phyloP scores from a whole-genome alignment of 768 basidiomycete species.

The Calocybe gangraenosa region DNA sequence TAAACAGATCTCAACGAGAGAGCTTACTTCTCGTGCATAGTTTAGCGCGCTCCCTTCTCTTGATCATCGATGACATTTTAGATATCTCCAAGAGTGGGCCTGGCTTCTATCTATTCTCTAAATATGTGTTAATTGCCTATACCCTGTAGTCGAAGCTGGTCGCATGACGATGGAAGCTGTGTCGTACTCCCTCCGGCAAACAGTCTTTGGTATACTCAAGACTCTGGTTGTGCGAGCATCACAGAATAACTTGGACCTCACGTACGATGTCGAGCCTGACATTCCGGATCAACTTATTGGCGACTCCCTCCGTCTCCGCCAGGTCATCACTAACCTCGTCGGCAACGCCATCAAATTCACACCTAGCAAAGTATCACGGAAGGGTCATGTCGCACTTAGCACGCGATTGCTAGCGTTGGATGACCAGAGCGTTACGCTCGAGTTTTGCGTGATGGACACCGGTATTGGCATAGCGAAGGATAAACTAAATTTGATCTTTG shows the following conservation, averaged over 20 bases:
- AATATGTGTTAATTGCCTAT: slow-evolving; percentile 16
- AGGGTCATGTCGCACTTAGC: slow-evolving; percentile 89
- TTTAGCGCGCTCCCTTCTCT: slow-evolving; percentile 83
- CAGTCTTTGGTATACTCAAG: slow-evolving; percentile 96
- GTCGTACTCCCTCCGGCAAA: slow-evolving; percentile 96
- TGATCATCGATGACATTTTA: slow-evolving; percentile 99
- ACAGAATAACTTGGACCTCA: slow-evolving; percentile 93
- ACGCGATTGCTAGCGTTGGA: slow-evolving; percentile 76
- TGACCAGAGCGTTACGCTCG: slow-evolving; percentile 81
- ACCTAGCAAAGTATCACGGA: slow-evolving; percentile 67
- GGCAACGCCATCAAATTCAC: slow-evolving; percentile 99
- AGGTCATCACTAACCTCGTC: slow-evolving; percentile 93
- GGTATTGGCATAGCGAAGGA: slow-evolving; percentile 99
- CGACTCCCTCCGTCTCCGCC: slow-evolving; percentile 89
- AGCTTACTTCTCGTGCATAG: slow-evolving; percentile 94
- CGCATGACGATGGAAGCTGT: slow-evolving; percentile 99
- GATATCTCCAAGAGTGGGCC: slow-evolving; percentile 98
- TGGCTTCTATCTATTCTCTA: not conserved
- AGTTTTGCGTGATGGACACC: slow-evolving; percentile 97
- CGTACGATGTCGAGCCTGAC: slow-evolving; percentile 92
- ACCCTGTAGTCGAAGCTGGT: slow-evolving; percentile 83
- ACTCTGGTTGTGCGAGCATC: slow-evolving; percentile 96
- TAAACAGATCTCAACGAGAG: slow-evolving; percentile 92
- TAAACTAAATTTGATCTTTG: slow-evolving; percentile 96
- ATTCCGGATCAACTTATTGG: slow-evolving; percentile 98